Evolutionary conservation across 495 filamentous ascomycete species (phyloP), one percentile per base, ranked within the genome.

Genomic region (Xylaria longipes): DNA sequence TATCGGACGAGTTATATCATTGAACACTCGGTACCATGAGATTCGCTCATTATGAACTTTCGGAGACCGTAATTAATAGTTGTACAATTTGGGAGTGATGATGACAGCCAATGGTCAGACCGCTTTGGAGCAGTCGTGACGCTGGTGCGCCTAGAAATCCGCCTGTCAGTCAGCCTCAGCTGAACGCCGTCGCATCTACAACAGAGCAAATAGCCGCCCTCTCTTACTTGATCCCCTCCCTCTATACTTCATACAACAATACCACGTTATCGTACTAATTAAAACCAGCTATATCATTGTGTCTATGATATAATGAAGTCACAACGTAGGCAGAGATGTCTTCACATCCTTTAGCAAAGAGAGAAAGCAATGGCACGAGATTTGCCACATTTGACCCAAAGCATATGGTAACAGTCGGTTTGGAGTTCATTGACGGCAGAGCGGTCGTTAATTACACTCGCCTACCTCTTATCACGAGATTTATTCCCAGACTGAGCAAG

Each of bases 131-230:
- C 8, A 46, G 5, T 20, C 17, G 43, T 46, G 17, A 15, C 20
- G 8, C 20, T 11, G 0, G 46, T 25, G 7, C n/a, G 46, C 46
- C 46, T 22, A 17, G 29, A 31, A 56, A 56, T 56, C 3, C 25
- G 27, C 52, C 52, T 56, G 11, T 2, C 14, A 56, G 52, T 56
- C 52, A 56, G 52, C 52, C 52, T 56, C 52, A 56, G 52, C 52
- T 56, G 25, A 56, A 31, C 22, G 29, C 5, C 2, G 27, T 5
- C 15, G 27, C 52, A 46, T 46, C 43, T 15, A n/a, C 17, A 46
- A 46, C 17, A 46, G 43, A 46, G 43, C 17, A 46, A 4, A 46
- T 46, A 5, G n/a, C 46, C 11, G 5, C 41, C 15, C 1, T 14
- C 1, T 43, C 41, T 43, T 43, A 12, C 12, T 31, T 56, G 14